phyloP scores from a whole-genome alignment of 495 filamentous ascomycete genomes.

The Aspergillus bridgeri region DNA sequence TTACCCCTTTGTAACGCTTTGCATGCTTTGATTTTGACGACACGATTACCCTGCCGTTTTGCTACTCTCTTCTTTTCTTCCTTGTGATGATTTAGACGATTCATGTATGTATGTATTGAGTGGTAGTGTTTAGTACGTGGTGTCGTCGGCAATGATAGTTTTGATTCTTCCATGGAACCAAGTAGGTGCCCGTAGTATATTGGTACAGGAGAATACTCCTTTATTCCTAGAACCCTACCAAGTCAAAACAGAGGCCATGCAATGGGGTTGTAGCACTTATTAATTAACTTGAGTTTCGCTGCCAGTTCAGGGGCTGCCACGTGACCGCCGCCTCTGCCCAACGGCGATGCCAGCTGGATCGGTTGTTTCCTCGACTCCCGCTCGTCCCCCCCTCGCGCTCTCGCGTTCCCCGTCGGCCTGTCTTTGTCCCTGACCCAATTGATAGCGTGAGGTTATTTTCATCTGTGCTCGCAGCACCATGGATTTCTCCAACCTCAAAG shows the following conservation, averaged over 20 bases:
- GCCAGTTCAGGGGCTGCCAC: conserved; percentile 34
- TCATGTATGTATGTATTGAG: conserved; percentile 18
- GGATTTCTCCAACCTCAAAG: conserved; percentile 83
- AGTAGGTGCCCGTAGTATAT: background rate
- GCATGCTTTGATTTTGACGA: background rate
- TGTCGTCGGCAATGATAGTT: background rate
- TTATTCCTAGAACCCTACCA: background rate
- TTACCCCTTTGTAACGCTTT: conserved; percentile 1
- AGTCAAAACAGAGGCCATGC: background rate
- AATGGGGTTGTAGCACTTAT: background rate
- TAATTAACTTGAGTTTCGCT: conserved; percentile 1
- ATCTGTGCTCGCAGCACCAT: conserved; percentile 45
- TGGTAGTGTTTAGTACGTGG: conserved; percentile 10
- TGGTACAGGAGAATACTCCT: background rate
- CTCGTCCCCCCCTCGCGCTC: conserved; percentile 20
- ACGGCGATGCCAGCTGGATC: conserved; percentile 37
- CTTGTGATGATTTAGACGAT: conserved; percentile 15
- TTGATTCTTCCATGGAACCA: background rate
- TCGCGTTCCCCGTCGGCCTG: conserved; percentile 7
- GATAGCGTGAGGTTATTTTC: conserved; percentile 6
- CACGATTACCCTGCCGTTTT: background rate
- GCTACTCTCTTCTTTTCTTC: background rate
- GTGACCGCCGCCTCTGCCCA: conserved; percentile 29
- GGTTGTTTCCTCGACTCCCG: conserved; percentile 5
- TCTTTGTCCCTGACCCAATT: conserved; percentile 14